Evolutionary conservation across 1,284 basidiomycete genomes (phyloP).

Genomic region (Chiua sp.): DNA sequence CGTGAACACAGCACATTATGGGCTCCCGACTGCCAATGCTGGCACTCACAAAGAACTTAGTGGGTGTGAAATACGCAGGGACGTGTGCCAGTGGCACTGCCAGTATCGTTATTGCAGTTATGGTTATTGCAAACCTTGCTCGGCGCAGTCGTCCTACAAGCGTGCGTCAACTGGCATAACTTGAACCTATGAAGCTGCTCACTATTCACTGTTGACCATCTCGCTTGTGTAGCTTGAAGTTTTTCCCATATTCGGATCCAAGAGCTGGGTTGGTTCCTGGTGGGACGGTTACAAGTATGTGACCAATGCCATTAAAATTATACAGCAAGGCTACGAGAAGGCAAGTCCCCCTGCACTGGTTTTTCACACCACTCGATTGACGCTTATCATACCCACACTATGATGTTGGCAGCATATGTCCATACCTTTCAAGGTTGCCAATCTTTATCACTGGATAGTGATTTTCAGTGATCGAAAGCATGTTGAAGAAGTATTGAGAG

Average conservation of each 20-base stretch:
- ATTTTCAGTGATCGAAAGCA: slow-evolving; percentile 40
- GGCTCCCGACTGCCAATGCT: not conserved
- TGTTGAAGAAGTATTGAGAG: slow-evolving; percentile 48
- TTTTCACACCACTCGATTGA: no score
- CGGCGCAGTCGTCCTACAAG: not conserved
- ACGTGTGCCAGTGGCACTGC: not conserved
- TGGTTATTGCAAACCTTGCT: not conserved
- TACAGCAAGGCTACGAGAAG: slow-evolving; percentile 29
- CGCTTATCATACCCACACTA: no score
- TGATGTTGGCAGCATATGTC: slow-evolving; percentile 18
- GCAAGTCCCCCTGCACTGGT: not conserved
- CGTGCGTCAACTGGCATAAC: not conserved
- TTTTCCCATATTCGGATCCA: slow-evolving; percentile 18
- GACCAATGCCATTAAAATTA: slow-evolving; percentile 4
- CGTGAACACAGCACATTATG: not conserved
- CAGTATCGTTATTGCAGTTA: not conserved
- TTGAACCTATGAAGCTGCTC: no score
- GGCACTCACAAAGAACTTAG: no score
- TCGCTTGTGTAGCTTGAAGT: not conserved
- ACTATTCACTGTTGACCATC: no score
- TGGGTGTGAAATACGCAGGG: not conserved
- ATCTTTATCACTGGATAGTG: slow-evolving; percentile 45
- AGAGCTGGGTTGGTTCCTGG: slow-evolving; percentile 23
- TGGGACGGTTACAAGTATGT: slow-evolving; percentile 16
- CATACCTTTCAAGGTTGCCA: slow-evolving; percentile 46